Percentiles rank a stretch among this genome's conserved stretches.
Evolutionary conservation across 2,329 filamentous ascomycete species (phyloP).

Genomic region (Alternaria dauci): DNA sequence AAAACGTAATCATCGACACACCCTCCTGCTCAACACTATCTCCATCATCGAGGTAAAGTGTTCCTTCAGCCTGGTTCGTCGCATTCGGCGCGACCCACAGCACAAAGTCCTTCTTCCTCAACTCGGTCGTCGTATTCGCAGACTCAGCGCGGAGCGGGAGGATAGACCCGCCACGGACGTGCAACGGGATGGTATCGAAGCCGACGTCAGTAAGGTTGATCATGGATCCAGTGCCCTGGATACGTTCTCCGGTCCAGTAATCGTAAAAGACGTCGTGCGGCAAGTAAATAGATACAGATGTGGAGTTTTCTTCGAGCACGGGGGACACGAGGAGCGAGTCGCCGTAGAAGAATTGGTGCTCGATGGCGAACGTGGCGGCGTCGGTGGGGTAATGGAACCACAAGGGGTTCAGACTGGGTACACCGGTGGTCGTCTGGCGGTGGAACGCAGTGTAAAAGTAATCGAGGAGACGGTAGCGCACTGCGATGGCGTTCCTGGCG

Average conservation of each 20-base stretch:
- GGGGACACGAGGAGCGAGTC: constrained; percentile 65
- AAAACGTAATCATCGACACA: constrained; percentile 67
- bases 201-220: constrained; percentile 58
- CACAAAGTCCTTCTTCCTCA: constrained; percentile 73
- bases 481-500: constrained; percentile 71
- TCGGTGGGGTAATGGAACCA: constrained; percentile 74
- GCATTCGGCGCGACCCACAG: constrained; percentile 72
- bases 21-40: constrained; percentile 67
- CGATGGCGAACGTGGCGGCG: constrained; percentile 59
- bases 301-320: constrained; percentile 62
- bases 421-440: constrained; percentile 66
- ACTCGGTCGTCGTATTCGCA: constrained; percentile 69
- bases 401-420: constrained; percentile 71
- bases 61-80: constrained; percentile 70
- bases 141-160: constrained; percentile 65
- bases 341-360: constrained; percentile 67
- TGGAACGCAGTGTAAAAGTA: constrained; percentile 79
- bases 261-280: constrained; percentile 68
- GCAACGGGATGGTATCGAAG: constrained; percentile 67
- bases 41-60: constrained; percentile 80
- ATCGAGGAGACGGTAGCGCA: constrained; percentile 76
- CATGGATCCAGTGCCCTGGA: constrained; percentile 58
- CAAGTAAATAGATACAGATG: constrained; percentile 63
- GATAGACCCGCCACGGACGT: constrained; percentile 70
- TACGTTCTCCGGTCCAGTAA: constrained; percentile 61